These are phyloP conservation scores for Dissophora ornata DNA, from an alignment of 192 early-diverging fungal genomes.

Conservation along the genomic window DNA sequence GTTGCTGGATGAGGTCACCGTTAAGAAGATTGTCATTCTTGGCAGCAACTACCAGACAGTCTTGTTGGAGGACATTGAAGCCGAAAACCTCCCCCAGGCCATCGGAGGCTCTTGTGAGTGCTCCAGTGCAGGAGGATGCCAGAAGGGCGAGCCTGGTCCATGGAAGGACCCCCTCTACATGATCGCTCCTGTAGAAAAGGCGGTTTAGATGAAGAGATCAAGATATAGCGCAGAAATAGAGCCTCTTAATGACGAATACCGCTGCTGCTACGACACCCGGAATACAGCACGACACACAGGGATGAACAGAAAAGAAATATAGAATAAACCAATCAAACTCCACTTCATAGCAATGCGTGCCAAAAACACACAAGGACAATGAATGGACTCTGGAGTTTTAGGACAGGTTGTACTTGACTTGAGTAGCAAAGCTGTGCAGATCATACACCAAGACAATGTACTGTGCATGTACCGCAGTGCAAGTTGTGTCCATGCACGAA, in stretches of 20 bases:
- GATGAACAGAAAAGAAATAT: too few relatives aligned
- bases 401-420: too few relatives aligned
- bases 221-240: not conserved
- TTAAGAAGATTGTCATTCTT: slow-evolving; percentile 65
- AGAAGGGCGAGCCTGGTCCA: slow-evolving; percentile 59
- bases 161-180: slow-evolving; percentile 59
- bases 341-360: too few relatives aligned
- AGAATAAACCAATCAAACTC: too few relatives aligned
- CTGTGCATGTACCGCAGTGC: too few relatives aligned
- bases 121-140: slow-evolving; percentile 52
- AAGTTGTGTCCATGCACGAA: too few relatives aligned
- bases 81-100: slow-evolving; percentile 53
- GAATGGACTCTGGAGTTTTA: too few relatives aligned
- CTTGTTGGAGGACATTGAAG: slow-evolving; percentile 58
- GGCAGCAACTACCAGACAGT: slow-evolving; percentile 56
- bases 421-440: too few relatives aligned
- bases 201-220: not conserved
- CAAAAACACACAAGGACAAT: too few relatives aligned
- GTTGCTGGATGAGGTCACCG: slow-evolving; percentile 65
- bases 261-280: too few relatives aligned
- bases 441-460: too few relatives aligned
- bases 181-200: slow-evolving; percentile 16
- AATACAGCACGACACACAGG: too few relatives aligned
- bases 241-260: not conserved
- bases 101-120: slow-evolving; percentile 64